Evolutionary conservation across 163 green algal genomes (phyloP).

Genomic region (Chlamydomonas reinhardtii): DNA sequence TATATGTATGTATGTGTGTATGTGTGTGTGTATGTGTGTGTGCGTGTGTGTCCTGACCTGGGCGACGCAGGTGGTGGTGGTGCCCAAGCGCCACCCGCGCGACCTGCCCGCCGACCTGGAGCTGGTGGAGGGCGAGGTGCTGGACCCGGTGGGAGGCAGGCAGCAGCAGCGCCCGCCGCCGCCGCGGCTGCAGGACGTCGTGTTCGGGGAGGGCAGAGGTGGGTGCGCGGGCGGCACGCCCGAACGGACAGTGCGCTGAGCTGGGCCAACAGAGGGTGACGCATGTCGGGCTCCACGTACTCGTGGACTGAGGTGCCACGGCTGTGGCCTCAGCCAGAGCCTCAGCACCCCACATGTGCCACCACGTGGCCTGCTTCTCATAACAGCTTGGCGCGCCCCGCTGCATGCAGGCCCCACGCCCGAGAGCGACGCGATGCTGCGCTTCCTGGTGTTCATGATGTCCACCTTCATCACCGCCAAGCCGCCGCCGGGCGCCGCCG

Average conservation of each 20-base stretch:
- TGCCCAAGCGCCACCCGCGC: constrained; percentile 35
- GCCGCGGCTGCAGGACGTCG: not conserved
- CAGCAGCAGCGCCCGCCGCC: not conserved
- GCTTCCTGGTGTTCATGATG: constrained; percentile 45
- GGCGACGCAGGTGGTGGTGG: constrained; percentile 46
- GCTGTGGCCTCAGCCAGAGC: too few relatives aligned
- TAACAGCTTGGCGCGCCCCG: too few relatives aligned
- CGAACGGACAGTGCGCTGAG: too few relatives aligned
- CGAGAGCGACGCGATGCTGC: constrained; percentile 12
- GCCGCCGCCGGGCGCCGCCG: too few relatives aligned
- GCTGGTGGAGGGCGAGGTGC: constrained; percentile 30
- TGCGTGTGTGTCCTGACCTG: too few relatives aligned
- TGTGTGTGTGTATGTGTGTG: too few relatives aligned
- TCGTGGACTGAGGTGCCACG: too few relatives aligned
- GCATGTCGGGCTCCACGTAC: too few relatives aligned
- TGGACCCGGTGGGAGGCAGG: not conserved
- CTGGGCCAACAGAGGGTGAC: too few relatives aligned
- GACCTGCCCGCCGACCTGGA: constrained; percentile 29
- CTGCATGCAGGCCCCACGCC: not conserved
- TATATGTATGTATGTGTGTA: too few relatives aligned
- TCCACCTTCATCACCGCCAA: constrained; percentile 16
- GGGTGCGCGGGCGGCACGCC: not conserved
- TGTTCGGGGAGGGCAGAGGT: not conserved
- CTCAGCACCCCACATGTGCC: too few relatives aligned
- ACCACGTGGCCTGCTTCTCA: too few relatives aligned